Evolutionary conservation across 139 green algal genomes (phyloP), one percentile per base, ranked within the genome.

Genomic region (Eudorina sp.): DNA sequence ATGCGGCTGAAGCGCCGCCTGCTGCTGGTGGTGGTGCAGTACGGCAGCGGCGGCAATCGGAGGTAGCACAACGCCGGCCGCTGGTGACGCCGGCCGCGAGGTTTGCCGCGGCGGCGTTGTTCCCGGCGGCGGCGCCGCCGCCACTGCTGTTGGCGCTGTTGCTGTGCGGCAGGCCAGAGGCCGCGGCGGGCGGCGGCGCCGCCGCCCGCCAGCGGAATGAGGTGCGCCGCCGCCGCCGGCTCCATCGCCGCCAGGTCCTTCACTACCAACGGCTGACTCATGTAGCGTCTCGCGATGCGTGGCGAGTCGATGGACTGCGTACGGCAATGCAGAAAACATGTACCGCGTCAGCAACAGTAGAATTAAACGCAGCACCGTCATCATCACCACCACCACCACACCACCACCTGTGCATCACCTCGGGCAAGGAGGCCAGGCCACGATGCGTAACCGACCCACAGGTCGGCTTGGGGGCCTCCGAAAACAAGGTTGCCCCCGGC

Each of bases 201-300:
- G 19, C 72, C 72, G 72, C n/a, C 38, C 19, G 41, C 72, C 40
- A n/a, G 18, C 75, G 21, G 27, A 1, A 48, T 46, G 13, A 34
- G 36, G 23, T 36, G 48, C 5, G 8, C 27, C 31, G 75, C 31
- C 3, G 6, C 73, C 73, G 73, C 18, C 21, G 75, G 51, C 53
- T 84, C 77, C 16, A 84, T 21, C 23, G 77, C 77, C 19, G 77
- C 6, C 7, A 46, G 40, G 9, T 85, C 38, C 8, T 25, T 38
- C 0, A n/a, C 11, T 11, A 85, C 40, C 38, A 74, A 4, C 38
- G 78, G 78, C 38, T 85, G 78, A 40, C 78, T 85, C 34, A 85
- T 2, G 58, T 85, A 85, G 16, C 43, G 40, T 8, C 78, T 53
- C 23, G 36, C 31, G 29, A 34, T 29, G 9, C 55, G 55, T 4